A percentile compares a stretch with the other conserved stretches of the same genome.
Conservation (phyloP, 176 grass and related monocot genomes). For the Avena atlantica region DNA sequence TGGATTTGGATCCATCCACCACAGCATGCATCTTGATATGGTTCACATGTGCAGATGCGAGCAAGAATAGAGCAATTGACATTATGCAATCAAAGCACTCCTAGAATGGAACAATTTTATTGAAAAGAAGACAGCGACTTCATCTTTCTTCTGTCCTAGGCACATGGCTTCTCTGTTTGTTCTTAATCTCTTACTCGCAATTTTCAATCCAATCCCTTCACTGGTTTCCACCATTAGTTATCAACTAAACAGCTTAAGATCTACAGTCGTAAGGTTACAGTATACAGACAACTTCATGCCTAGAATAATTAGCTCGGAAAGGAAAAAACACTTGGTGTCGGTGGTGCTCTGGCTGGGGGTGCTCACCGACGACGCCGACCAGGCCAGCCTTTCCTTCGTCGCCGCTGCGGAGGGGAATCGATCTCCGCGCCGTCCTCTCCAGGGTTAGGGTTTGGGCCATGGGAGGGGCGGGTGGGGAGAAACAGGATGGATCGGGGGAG, state of each 20-base stretch:
- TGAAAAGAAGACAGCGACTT: conserved; percentile 56
- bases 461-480: neutral
- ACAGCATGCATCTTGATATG: conserved; percentile 19
- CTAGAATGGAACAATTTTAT: conserved; percentile 38
- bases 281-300: conserved; percentile 24
- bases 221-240: conserved; percentile 43
- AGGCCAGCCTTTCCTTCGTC: neutral
- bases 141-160: conserved; percentile 53
- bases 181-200: conserved; percentile 39
- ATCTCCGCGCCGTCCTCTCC: neutral
- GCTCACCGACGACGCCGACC: neutral
- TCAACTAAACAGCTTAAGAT: conserved; percentile 42
- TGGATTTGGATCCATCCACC: neutral
- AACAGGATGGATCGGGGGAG: neutral
- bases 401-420: neutral
- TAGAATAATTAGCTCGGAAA: conserved; percentile 50
- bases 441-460: neutral
- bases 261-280: conserved; percentile 40
- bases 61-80: conserved; percentile 47
- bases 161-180: conserved; percentile 48
- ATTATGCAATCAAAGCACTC: neutral
- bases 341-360: neutral
- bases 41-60: neutral
- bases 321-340: conserved; percentile 46
- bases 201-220: conserved; percentile 41